A percentile compares a stretch with the other conserved stretches of the same genome.
Evolutionary conservation across 768 basidiomycete genomes (phyloP).

Genomic region (Kwoniella bestiolae): DNA sequence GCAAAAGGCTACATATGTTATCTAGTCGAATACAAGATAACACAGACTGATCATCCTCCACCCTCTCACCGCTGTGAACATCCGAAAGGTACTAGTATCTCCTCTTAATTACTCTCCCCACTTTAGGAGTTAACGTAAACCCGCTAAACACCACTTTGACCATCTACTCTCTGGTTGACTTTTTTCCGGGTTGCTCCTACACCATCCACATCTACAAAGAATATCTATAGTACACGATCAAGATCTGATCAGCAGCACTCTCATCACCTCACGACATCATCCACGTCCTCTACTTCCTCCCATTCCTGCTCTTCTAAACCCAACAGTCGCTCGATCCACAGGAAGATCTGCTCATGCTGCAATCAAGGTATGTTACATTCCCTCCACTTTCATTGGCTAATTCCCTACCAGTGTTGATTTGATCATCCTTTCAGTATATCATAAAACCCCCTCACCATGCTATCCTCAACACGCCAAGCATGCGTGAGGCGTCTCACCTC

Average conservation of each 20-base stretch:
- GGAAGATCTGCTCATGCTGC: neutral
- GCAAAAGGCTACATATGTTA: neutral
- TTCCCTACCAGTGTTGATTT: neutral
- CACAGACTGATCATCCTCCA: neutral
- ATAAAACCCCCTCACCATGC: constrained; percentile 10
- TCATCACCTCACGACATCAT: neutral
- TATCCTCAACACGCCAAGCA: constrained; percentile 23
- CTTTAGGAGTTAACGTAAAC: neutral
- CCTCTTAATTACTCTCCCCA: too few relatives aligned
- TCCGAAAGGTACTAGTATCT: too few relatives aligned
- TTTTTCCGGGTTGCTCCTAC: constrained; percentile 27
- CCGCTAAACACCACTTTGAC: neutral
- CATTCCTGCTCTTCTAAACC: too few relatives aligned
- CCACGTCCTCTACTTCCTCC: neutral
- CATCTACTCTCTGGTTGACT: constrained; percentile 7
- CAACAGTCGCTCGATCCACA: neutral
- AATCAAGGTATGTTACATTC: constrained; percentile 2
- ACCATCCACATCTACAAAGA: neutral
- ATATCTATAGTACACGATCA: neutral
- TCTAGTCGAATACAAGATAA: neutral
- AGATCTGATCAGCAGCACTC: neutral
- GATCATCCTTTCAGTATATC: neutral
- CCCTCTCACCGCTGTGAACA: neutral
- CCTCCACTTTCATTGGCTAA: constrained; percentile 21
- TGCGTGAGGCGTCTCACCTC: constrained; percentile 21